A percentile compares a stretch with the other conserved stretches of the same genome.
Evolutionary conservation across 805 yeast species (phyloP).

Genomic region (Metschnikowia lunata): DNA sequence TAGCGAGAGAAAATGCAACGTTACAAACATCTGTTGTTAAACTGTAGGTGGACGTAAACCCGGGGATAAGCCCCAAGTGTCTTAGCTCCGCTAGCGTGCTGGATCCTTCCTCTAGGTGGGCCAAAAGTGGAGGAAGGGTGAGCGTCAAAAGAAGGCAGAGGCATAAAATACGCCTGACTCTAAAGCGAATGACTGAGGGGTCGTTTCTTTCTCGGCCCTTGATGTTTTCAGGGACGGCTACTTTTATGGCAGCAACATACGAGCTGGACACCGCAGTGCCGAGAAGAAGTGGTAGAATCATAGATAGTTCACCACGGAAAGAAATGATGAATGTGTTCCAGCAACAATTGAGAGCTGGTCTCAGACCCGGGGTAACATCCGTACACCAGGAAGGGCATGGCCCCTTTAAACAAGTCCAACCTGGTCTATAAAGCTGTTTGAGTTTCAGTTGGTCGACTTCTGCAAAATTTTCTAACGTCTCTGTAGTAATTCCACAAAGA

Average conservation of each 20-base stretch:
- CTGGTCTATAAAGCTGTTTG: too few species aligned
- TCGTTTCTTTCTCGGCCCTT: conserved; percentile 37
- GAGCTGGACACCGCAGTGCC: conserved; percentile 36
- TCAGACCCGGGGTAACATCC: background rate
- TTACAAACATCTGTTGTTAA: conserved; percentile 12
- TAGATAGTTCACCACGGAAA: background rate
- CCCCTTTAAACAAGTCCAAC: too few species aligned
- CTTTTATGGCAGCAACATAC: conserved; percentile 44
- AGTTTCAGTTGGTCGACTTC: too few species aligned
- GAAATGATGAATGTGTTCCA: too few species aligned
- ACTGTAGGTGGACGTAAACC: conserved; percentile 17
- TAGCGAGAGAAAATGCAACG: conserved; percentile 8
- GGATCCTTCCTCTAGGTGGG: conserved; percentile 8
- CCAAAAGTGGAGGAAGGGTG: conserved; percentile 23
- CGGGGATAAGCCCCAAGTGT: conserved; percentile 35
- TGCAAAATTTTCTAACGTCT: too few species aligned
- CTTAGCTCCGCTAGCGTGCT: conserved; percentile 8
- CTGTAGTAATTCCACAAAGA: too few species aligned
- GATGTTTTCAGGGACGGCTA: conserved; percentile 21
- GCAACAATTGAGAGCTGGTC: too few species aligned
- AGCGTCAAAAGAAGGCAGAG: conserved; percentile 29
- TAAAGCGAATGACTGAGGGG: conserved; percentile 35
- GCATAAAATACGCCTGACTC: conserved; percentile 35
- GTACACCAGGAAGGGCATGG: background rate
- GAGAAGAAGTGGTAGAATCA: conserved; percentile 8